Percentiles rank a stretch among this genome's conserved stretches.
Conservation (phyloP, 176 grass and related monocot genomes). For the Bonia amplexicaulis region DNA sequence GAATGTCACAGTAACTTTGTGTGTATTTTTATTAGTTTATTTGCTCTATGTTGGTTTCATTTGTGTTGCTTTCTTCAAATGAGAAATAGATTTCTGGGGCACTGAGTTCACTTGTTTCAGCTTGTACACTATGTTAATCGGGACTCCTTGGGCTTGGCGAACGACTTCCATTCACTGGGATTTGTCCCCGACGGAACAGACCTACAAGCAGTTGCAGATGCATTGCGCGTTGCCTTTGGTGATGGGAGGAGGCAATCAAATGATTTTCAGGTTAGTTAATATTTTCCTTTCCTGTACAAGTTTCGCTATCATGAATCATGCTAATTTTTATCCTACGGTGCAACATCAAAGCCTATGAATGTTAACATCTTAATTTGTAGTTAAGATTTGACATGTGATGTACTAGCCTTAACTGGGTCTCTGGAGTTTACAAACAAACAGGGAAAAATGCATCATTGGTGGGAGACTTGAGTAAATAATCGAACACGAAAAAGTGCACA, state of each 20-base stretch:
- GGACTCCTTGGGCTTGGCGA: constrained; percentile 79
- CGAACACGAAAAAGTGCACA: neutral
- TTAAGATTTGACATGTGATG: neutral
- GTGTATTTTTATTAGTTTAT: constrained; percentile 11
- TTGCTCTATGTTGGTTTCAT: constrained; percentile 11
- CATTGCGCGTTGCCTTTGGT: constrained; percentile 62
- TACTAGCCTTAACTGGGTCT: neutral
- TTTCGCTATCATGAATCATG: neutral
- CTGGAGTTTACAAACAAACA: neutral
- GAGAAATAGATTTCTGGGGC: neutral
- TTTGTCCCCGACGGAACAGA: constrained; percentile 93
- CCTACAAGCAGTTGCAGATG: constrained; percentile 62
- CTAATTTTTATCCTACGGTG: neutral
- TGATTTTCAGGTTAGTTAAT: constrained; percentile 77
- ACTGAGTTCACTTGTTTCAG: constrained; percentile 48
- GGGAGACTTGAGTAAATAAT: neutral
- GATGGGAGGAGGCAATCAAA: constrained; percentile 67
- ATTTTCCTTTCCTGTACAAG: neutral
- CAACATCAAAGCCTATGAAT: neutral
- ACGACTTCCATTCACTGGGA: constrained; percentile 91
- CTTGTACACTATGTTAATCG: constrained; percentile 94
- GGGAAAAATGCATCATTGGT: neutral
- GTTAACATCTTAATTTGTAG: neutral
- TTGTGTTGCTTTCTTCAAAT: neutral
- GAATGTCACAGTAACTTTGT: neutral